These are phyloP conservation scores for Mycosarcoma maydis DNA, from an alignment of 1,284 basidiomycete species.

Conservation along the genomic window DNA sequence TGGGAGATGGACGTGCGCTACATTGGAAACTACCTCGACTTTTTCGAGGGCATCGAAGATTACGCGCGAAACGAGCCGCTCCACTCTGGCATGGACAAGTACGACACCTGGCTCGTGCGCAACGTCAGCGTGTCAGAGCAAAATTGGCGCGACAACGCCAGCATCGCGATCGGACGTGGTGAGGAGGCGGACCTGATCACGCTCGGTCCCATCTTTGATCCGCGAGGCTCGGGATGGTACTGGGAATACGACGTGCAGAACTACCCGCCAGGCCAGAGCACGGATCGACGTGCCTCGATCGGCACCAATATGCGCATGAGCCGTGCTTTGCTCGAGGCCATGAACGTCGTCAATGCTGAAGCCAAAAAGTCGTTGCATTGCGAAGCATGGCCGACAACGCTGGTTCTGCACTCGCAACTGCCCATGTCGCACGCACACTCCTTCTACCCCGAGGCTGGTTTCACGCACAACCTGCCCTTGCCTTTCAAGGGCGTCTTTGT, in stretches of 20 bases:
- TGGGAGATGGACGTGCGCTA: conserved; percentile 68
- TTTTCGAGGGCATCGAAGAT: conserved; percentile 64
- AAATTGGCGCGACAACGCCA: conserved; percentile 60
- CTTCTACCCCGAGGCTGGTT: conserved; percentile 65
- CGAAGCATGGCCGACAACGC: conserved; percentile 66
- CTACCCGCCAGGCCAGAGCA: conserved; percentile 61
- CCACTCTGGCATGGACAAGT: conserved; percentile 65
- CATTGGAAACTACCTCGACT: conserved; percentile 67
- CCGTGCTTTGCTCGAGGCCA: conserved; percentile 64
- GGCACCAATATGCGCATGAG: conserved; percentile 67
- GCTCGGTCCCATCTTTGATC: conserved; percentile 66
- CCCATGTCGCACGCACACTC: conserved; percentile 62
- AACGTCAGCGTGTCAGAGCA: conserved; percentile 62
- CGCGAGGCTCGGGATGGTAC: conserved; percentile 66
- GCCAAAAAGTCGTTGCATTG: conserved; percentile 66
- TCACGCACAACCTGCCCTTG: conserved; percentile 64
- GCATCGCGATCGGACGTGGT: conserved; percentile 50
- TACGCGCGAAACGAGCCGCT: conserved; percentile 64
- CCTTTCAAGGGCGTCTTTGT: conserved; percentile 67
- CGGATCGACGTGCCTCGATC: conserved; percentile 64
- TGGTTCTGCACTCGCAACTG: conserved; percentile 66
- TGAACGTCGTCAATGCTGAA: conserved; percentile 67
- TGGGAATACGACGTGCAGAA: conserved; percentile 67
- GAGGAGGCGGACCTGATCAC: conserved; percentile 66
- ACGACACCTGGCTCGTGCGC: conserved; percentile 65